Evolutionary conservation across 441 rosid genomes (phyloP), one percentile per base, ranked within the genome.

Genomic region (Corymbia calophylla): DNA sequence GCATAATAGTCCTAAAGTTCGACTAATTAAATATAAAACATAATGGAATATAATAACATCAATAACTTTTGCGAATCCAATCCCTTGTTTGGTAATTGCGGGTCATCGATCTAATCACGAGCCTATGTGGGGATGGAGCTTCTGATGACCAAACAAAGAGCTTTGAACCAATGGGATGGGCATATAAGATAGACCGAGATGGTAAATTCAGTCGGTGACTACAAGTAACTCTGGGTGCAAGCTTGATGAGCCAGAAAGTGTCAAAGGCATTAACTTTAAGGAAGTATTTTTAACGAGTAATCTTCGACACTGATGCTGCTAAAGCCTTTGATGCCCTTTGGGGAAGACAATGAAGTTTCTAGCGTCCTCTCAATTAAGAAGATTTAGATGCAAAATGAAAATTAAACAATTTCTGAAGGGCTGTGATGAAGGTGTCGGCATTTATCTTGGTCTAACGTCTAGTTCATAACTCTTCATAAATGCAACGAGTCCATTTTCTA

Each of bases 171-270:
- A 68, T 32, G 47, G 25, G 80, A 32, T 32, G 47, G 80, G 80
- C 80, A 68, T 68, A 18, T 68, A 68, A 68, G 80, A 68, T 32
- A 35, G 18, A 18, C 80, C 35, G 70, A 27, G 70, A 62, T 62
- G 70, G 35, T 32, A 5, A 68, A 68, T 18, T 68, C 25, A 25
- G 80, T 13, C 18, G 47, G 2, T 32, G n/a, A 32, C 25, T 39
- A 18, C 80, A 68, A 32, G 10, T 68, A 32, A 68, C 47, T 32
- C 80, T 68, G 47, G 47, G 21, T 35, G 32, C 47, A 32, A 68
- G 80, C 47, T 68, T 32, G 80, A 68, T 68, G 80, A 18, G 80
- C 80, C 27, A 18, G 80, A 68, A 68, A 64, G 73, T 64, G 73
- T n/a, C 73, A 7, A 64, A n/a, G 39, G 73, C 77, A 68, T 32